Evolutionary conservation across 257 asterid genomes (phyloP).

Genomic region (Primulina eburnea): DNA sequence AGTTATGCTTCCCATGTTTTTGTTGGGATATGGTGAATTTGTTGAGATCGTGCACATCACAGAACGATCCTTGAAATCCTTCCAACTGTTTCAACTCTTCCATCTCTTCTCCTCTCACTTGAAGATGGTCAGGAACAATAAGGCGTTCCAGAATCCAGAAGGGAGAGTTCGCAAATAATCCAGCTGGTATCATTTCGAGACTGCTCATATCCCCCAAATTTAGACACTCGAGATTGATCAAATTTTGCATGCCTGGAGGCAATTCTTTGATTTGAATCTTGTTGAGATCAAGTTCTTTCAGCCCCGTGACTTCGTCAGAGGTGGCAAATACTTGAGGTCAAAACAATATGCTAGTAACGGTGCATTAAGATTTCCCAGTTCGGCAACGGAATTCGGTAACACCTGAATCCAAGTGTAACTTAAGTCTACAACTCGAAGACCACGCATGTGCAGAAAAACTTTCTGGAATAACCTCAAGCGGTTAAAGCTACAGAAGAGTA

Average conservation of each 20-base stretch:
- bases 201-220: constrained; percentile 24
- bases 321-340: constrained; percentile 23
- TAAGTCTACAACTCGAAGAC: constrained; percentile 29
- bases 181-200: constrained; percentile 25
- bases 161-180: constrained; percentile 23
- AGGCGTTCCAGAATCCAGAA: constrained; percentile 31
- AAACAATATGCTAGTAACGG: constrained; percentile 25
- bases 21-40: constrained; percentile 27
- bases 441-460: constrained; percentile 26
- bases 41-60: constrained; percentile 19
- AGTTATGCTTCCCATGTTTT: constrained; percentile 18
- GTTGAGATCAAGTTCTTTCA: constrained; percentile 31
- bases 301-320: constrained; percentile 19
- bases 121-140: constrained; percentile 21
- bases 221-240: constrained; percentile 30
- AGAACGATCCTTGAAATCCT: constrained; percentile 27
- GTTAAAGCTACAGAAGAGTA: constrained; percentile 29
- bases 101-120: constrained; percentile 26
- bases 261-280: constrained; percentile 19
- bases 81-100: constrained; percentile 24
- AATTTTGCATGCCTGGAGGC: constrained; percentile 30
- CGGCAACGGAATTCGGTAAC: constrained; percentile 26
- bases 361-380: constrained; percentile 32
- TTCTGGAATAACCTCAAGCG: constrained; percentile 29
- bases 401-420: constrained; percentile 24